Percentiles rank a stretch among this genome's conserved stretches.
Evolutionary conservation across 2,329 filamentous ascomycete species (phyloP).

Genomic region (Tolypocladium amazonense): DNA sequence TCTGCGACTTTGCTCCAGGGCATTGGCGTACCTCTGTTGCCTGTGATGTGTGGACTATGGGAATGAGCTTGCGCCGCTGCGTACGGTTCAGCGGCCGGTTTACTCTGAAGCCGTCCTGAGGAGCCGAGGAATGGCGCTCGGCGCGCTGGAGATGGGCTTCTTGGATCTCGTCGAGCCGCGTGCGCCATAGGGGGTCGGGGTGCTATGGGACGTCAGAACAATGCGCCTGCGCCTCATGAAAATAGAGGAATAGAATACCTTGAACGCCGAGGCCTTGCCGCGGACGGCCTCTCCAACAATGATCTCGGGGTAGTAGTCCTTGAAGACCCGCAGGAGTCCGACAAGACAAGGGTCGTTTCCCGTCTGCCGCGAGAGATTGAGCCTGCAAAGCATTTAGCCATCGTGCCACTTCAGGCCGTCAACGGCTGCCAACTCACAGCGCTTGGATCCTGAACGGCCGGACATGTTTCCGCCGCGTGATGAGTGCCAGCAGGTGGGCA

Average conservation of each 20-base stretch:
- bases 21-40: slow-evolving; percentile 48
- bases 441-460: slow-evolving; percentile 73
- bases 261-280: slow-evolving; percentile 52
- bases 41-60: slow-evolving; percentile 63
- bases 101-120: slow-evolving; percentile 50
- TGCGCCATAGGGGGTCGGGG: slow-evolving; percentile 67
- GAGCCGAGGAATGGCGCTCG: slow-evolving; percentile 22
- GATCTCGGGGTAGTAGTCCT: slow-evolving; percentile 85
- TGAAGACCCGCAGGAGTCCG: slow-evolving; percentile 70
- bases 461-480: slow-evolving; percentile 74
- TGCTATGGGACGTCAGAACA: slow-evolving; percentile 34
- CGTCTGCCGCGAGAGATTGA: slow-evolving; percentile 46
- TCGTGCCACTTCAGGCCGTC: neutral
- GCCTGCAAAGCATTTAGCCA: slow-evolving; percentile 25
- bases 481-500: slow-evolving; percentile 68
- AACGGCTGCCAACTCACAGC: slow-evolving; percentile 36
- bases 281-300: slow-evolving; percentile 60
- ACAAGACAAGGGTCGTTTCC: slow-evolving; percentile 66
- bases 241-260: slow-evolving; percentile 25
- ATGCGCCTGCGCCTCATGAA: neutral
- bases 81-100: slow-evolving; percentile 30
- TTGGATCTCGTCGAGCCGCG: slow-evolving; percentile 57
- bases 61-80: slow-evolving; percentile 36
- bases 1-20: neutral
- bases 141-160: slow-evolving; percentile 40